Evolutionary conservation across 495 filamentous ascomycete genomes (phyloP), one percentile per base, ranked within the genome.

Genomic region (Lasiosphaeria miniovina): DNA sequence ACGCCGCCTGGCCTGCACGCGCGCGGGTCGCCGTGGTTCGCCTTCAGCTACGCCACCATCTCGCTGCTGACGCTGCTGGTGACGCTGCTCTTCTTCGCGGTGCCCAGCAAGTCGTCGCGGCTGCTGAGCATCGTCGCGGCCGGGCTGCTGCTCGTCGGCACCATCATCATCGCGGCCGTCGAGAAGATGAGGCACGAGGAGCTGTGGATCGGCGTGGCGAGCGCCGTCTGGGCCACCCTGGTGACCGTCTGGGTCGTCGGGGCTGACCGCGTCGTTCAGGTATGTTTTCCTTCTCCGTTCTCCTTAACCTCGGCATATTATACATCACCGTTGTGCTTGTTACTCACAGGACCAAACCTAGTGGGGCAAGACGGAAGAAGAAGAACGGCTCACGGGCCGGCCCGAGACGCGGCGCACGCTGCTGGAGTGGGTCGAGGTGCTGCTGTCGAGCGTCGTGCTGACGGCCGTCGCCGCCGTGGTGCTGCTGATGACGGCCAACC

Each of bases 331-430:
- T 2, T 2, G 24, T 24, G 24, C 24, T 24, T 24, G 24, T 24
- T 24, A 24, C 24, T 24, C 24, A 24, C 24, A 24, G 24, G 24
- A 24, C 24, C 24, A 24, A 24, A 24, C 24, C 24, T 24, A 24
- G 54, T 95, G 91, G 86, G 94, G 93, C 32, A 97, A 97, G 71
- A 77, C 75, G 0, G 90, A 96, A 62, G 94, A 98, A 68, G 94
- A 98, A 72, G 87, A 95, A 65, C 83, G 94, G 14, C 77, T 98
- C 11, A 98, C 94, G 1, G 94, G 94, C 34, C 87, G 91, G n/a
- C 80, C 84, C 14, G 93, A 97, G 73, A 92, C 86, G 10, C 86
- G 92, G 24, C 86, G 93, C 11, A 89, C 90, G 0, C 67, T 96
- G 34, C 71, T 79, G 10, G 90, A 97, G 74, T 97, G 94, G 94